phyloP scores from a whole-genome alignment of 2,329 filamentous ascomycete species.

The Penicillium sp. region DNA sequence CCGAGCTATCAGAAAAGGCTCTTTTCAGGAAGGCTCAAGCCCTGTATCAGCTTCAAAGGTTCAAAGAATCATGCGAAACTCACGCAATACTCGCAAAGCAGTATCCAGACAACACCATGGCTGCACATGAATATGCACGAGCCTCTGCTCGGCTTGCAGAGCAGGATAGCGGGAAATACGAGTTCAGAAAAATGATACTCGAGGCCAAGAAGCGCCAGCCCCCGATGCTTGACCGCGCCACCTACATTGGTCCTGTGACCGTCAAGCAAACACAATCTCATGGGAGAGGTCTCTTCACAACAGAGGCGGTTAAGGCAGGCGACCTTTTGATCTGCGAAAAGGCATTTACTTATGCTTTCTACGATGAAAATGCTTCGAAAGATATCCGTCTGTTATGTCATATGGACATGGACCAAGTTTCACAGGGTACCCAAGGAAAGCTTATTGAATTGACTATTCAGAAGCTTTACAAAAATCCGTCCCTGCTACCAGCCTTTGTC shows the following conservation, averaged over 20 bases:
- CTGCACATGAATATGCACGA: slow-evolving; percentile 28
- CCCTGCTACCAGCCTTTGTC: slow-evolving; percentile 29
- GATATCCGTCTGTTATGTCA: slow-evolving; percentile 39
- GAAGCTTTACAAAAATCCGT: slow-evolving; percentile 45
- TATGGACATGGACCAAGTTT: slow-evolving; percentile 26
- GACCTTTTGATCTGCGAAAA: slow-evolving; percentile 55
- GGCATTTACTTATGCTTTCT: slow-evolving; percentile 43
- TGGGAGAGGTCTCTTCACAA: slow-evolving; percentile 52
- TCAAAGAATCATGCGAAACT: slow-evolving; percentile 33
- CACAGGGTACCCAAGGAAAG: slow-evolving; percentile 38
- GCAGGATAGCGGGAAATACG: slow-evolving; percentile 18
- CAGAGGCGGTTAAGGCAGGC: slow-evolving; percentile 44
- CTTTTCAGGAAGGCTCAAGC: slow-evolving; percentile 45
- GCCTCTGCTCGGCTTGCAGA: slow-evolving; percentile 18
- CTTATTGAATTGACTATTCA: slow-evolving; percentile 43
- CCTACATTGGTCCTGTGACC: slow-evolving; percentile 42
- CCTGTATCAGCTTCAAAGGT: slow-evolving; percentile 43
- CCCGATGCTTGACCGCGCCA: slow-evolving; percentile 32
- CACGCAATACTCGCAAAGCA: slow-evolving; percentile 30
- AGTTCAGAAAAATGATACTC: slow-evolving; percentile 15
- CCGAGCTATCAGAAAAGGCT: slow-evolving; percentile 38
- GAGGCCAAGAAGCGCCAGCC: slow-evolving; percentile 33
- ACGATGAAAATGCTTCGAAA: not conserved
- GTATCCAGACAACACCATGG: slow-evolving; percentile 35
- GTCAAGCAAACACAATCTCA: slow-evolving; percentile 39